A percentile compares a stretch with the other conserved stretches of the same genome.
Conservation (phyloP, 345 rosid genomes). For the Cochlearia excelsa region DNA sequence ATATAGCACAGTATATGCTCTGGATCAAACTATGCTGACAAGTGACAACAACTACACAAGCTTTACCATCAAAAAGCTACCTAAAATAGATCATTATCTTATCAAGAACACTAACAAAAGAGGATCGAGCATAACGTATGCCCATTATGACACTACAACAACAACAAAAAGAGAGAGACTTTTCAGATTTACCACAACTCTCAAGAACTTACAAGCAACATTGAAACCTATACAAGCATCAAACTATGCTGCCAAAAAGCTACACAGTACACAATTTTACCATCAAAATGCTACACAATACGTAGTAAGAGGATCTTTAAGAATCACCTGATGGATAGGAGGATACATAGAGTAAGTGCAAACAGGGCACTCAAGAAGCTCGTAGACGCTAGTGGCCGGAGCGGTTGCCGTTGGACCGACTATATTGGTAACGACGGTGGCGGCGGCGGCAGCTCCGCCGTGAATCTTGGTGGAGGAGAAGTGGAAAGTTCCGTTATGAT, state of each 20-base stretch:
- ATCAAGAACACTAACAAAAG: slow-evolving; percentile 4
- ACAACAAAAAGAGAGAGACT: neutral
- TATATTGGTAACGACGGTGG: slow-evolving; percentile 37
- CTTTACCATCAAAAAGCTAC: too few relatives aligned
- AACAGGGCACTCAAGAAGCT: slow-evolving; percentile 96
- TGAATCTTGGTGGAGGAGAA: slow-evolving; percentile 60
- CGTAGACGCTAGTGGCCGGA: slow-evolving; percentile 90
- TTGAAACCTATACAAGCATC: neutral
- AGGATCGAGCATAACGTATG: slow-evolving; percentile 54
- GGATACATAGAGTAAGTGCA: slow-evolving; percentile 99
- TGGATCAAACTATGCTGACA: neutral
- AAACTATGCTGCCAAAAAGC: neutral
- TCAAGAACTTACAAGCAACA: slow-evolving; percentile 6
- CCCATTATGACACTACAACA: slow-evolving; percentile 65
- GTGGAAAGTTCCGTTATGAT: slow-evolving; percentile 44
- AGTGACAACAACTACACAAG: too few relatives aligned
- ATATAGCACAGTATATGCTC: neutral
- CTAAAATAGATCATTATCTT: neutral
- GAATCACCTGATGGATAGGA: slow-evolving; percentile 91
- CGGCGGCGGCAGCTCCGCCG: slow-evolving; percentile 31
- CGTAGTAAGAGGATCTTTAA: neutral
- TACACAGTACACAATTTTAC: too few relatives aligned
- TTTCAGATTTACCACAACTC: slow-evolving; percentile 6
- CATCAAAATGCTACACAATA: too few relatives aligned
- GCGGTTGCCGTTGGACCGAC: slow-evolving; percentile 59